Conservation (phyloP, 2,329 filamentous ascomycete genomes). For the Aspergillus proliferans region DNA sequence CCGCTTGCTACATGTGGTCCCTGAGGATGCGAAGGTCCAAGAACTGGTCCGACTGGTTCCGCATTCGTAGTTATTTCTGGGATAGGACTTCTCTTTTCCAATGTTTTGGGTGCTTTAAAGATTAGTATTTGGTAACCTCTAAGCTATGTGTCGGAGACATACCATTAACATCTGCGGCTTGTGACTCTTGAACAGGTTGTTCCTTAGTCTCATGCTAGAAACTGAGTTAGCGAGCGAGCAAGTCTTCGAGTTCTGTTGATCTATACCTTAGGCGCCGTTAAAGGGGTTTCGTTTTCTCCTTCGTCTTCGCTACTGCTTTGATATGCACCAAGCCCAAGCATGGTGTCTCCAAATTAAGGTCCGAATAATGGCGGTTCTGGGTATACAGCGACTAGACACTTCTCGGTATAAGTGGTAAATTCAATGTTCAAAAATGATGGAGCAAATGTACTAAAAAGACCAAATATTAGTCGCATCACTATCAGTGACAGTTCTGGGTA, state of each 20-base stretch:
- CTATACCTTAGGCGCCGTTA: conserved; percentile 18
- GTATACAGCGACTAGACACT: conserved; percentile 2
- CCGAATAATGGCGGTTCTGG: neutral
- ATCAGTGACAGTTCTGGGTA: neutral
- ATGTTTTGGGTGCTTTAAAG: conserved; percentile 2
- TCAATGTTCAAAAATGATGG: too few relatives aligned
- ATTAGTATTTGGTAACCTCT: neutral
- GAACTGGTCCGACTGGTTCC: conserved; percentile 23
- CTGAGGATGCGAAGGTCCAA: conserved; percentile 31
- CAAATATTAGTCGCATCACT: neutral
- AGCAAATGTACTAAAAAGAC: too few relatives aligned
- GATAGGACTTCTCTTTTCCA: neutral
- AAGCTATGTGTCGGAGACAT: neutral
- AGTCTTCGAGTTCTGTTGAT: neutral
- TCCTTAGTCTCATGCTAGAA: conserved; percentile 7
- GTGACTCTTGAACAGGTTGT: conserved; percentile 1
- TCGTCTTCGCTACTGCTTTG: conserved; percentile 44
- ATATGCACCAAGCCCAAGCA: conserved; percentile 39
- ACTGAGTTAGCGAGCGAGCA: neutral
- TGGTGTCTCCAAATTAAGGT: conserved; percentile 12
- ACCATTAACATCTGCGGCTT: conserved; percentile 5
- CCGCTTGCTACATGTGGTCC: conserved; percentile 8
- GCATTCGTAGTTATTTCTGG: conserved; percentile 4
- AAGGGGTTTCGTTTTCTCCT: conserved; percentile 12
- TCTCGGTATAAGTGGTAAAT: neutral